These are phyloP conservation scores for Spiromastix sp. DNA, from an alignment of 2,329 filamentous ascomycete genomes.

Conservation along the genomic window DNA sequence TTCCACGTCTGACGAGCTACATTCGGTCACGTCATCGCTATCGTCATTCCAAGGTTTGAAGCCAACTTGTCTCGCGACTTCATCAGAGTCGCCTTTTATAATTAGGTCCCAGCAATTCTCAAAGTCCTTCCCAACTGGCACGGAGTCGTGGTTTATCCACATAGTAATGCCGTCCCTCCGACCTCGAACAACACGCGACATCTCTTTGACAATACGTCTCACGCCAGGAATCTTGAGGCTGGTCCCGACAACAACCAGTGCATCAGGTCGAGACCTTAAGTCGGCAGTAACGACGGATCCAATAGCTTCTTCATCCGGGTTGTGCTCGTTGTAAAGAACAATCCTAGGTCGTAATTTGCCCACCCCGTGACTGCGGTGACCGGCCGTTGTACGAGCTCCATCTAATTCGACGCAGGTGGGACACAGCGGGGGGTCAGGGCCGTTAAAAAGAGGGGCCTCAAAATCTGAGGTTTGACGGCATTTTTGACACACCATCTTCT, in stretches of 20 bases:
- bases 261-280: conserved; percentile 74
- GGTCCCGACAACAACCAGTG: conserved; percentile 88
- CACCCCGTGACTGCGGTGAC: conserved; percentile 87
- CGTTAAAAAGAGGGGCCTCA: conserved; percentile 68
- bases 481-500: conserved; percentile 96
- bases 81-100: conserved; percentile 76
- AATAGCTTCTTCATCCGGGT: conserved; percentile 93
- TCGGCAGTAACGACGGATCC: conserved; percentile 82
- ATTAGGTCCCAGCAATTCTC: conserved; percentile 91
- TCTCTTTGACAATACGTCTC: conserved; percentile 75
- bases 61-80: conserved; percentile 64
- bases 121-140: conserved; percentile 72
- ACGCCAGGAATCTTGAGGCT: conserved; percentile 93
- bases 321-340: conserved; percentile 94
- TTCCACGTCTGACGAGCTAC: conserved; percentile 36
- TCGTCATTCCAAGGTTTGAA: conserved; percentile 49
- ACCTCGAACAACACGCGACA: conserved; percentile 78
- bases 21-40: conserved; percentile 29
- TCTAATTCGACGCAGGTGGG: conserved; percentile 64
- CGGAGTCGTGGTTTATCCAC: conserved; percentile 87
- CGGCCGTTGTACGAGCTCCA: conserved; percentile 62
- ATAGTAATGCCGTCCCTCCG: conserved; percentile 70
- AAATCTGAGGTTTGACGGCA: conserved; percentile 70
- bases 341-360: conserved; percentile 83
- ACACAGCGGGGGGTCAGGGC: conserved; percentile 74